A percentile compares a stretch with the other conserved stretches of the same genome.
These are phyloP conservation scores for Elsinoe australis DNA, from an alignment of 2,329 filamentous ascomycete species.

Conservation along the genomic window DNA sequence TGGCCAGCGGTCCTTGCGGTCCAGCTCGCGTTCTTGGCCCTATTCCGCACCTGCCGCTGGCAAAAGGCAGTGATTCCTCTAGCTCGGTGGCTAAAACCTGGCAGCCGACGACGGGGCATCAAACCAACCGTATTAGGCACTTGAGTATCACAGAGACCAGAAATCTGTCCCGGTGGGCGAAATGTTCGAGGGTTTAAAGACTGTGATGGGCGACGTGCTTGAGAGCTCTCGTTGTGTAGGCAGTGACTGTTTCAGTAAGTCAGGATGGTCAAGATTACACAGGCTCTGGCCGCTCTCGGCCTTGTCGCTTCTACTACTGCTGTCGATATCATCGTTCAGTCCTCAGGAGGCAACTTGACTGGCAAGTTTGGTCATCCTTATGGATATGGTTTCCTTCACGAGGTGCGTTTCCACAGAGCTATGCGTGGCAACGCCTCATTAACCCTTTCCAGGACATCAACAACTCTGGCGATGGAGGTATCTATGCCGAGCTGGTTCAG, in stretches of 20 bases:
- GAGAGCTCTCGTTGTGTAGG: not conserved
- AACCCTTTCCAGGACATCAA: slow-evolving; percentile 49
- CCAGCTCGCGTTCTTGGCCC: too few species aligned
- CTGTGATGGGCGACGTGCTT: too few species aligned
- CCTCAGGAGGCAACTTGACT: slow-evolving; percentile 34
- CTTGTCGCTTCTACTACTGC: slow-evolving; percentile 17
- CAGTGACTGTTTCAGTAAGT: not conserved
- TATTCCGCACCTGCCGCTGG: too few species aligned
- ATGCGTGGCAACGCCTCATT: not conserved
- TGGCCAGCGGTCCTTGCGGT: too few species aligned
- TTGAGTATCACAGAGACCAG: slow-evolving; percentile 1
- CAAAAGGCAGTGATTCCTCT: slow-evolving; percentile 3
- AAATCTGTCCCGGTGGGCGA: slow-evolving; percentile 8
- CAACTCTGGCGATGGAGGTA: slow-evolving; percentile 59
- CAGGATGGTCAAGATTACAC: slow-evolving; percentile 14
- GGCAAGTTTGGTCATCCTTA: slow-evolving; percentile 32
- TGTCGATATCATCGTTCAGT: slow-evolving; percentile 24
- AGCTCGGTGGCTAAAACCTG: not conserved
- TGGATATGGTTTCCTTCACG: slow-evolving; percentile 35
- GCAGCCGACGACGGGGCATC: not conserved
- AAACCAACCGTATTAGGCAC: slow-evolving; percentile 12
- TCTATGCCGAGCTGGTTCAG: slow-evolving; percentile 60
- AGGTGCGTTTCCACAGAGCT: not conserved
- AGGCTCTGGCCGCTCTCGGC: slow-evolving; percentile 8
- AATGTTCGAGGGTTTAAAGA: too few species aligned